phyloP scores from a whole-genome alignment of 164 flowering plant genomes.

The Magnolia changhungtana region DNA sequence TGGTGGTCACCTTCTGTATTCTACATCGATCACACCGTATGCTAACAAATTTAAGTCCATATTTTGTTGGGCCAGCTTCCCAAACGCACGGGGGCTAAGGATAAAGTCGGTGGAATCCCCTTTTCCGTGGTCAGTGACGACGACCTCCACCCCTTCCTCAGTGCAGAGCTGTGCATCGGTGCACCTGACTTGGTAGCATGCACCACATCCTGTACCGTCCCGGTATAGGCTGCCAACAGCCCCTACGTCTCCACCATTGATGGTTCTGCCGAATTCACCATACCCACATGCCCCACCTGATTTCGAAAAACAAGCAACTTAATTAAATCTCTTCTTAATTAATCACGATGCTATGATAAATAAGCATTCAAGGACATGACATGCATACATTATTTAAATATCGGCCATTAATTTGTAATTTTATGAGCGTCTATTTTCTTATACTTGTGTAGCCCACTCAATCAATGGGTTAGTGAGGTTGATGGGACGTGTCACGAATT shows the following conservation, averaged over 20 bases:
- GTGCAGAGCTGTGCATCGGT: constrained; percentile 46
- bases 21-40: constrained; percentile 74
- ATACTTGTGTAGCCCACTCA: no score
- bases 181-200: constrained; percentile 91
- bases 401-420: no score
- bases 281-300: constrained; percentile 89
- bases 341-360: no score
- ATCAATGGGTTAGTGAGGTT: no score
- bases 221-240: constrained; percentile 58
- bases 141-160: constrained; percentile 52
- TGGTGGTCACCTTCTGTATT: constrained; percentile 46
- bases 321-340: no score
- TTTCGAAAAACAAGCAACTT: background rate
- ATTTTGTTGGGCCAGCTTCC: constrained; percentile 45
- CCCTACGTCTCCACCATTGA: constrained; percentile 62
- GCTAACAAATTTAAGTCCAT: constrained; percentile 37
- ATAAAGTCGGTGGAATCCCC: constrained; percentile 84
- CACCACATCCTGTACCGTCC: constrained; percentile 79
- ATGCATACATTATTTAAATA: no score
- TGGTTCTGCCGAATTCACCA: constrained; percentile 67
- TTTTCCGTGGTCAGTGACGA: constrained; percentile 77
- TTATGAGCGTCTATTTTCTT: no score
- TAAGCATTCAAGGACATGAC: no score
- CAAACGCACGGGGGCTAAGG: constrained; percentile 54
- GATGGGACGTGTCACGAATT: no score